Base-by-base conservation (phyloP, 345 rosid species). In the Aquilaria yunnanensis region DNA sequence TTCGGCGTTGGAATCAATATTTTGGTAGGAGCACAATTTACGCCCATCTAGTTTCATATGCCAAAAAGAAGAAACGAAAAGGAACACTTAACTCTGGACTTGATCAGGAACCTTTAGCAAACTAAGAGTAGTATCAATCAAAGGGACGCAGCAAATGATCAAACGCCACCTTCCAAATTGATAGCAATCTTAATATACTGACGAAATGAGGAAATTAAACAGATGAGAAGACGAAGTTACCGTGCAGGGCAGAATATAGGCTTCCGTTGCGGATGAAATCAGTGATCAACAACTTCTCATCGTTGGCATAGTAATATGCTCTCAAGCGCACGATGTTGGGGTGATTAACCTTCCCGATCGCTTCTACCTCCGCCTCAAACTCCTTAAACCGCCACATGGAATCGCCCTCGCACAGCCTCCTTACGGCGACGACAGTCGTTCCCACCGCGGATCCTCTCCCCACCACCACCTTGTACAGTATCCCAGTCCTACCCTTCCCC, bases 401-500 rank as follows among this genome's bases (percentile, higher is more conserved):
- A 54, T 90, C 92, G 12, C 89, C 92, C 46, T 88, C 99, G 56
- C 87, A 82, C 66, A 94, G 74, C 51, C 99, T 75, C 70, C 96
- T 82, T 33, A 94, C 99, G 0, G 99, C 92, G 46, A 86, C 89
- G 4, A 77, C 89, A 33, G 86, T 60, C 9, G 84, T 68, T 66
- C 74, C 77, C 48, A 51, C 78, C 54, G 72, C 76, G 0, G 90
- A 72, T 52, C 88, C 92, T 46, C 89, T 74, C 12, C 87, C 88
- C 2, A 78, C 75, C 1, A 85, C 87, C 31, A 94, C 99, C 76
- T 75, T 94, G 67, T 94, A 94, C 62, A 94, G 83, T 0, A 94
- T 90, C 57, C 99, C 99, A 57, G 87, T 81, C 76, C 88, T 79
- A 55, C 95, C 79, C 67, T 94, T 94, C 37, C 97, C 99, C 31